Evolutionary conservation across 202 grass and related monocot species (phyloP).

Genomic region (Cymbopogon flexuosus): DNA sequence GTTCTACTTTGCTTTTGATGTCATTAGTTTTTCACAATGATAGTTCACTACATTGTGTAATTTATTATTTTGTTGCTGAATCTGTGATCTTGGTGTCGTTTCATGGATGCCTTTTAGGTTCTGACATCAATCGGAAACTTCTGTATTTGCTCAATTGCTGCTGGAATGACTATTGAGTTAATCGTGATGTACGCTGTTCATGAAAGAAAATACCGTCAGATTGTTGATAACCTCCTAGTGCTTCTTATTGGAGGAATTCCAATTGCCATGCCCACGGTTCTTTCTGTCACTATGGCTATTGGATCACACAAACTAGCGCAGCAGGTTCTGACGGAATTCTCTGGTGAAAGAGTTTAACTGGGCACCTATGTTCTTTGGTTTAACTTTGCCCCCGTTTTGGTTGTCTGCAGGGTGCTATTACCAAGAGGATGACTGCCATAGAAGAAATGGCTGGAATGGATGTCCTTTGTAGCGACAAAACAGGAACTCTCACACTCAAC

Average conservation of each 20-base stretch:
- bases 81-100: slow-evolving; percentile 7
- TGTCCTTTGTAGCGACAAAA: slow-evolving; percentile 75
- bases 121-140: slow-evolving; percentile 71
- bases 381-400: not conserved
- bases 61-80: not conserved
- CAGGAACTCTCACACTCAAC: slow-evolving; percentile 71
- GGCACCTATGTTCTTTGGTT: not conserved
- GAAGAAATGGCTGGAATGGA: slow-evolving; percentile 84
- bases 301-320: slow-evolving; percentile 56
- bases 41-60: slow-evolving; percentile 1
- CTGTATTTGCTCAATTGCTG: slow-evolving; percentile 66
- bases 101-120: slow-evolving; percentile 42
- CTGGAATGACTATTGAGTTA: slow-evolving; percentile 56
- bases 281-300: slow-evolving; percentile 79
- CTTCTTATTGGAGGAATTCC: slow-evolving; percentile 72
- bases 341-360: not conserved
- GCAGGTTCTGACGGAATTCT: slow-evolving; percentile 40
- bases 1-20: not conserved
- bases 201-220: slow-evolving; percentile 31
- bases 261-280: slow-evolving; percentile 69
- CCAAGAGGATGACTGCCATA: slow-evolving; percentile 80
- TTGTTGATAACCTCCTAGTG: slow-evolving; percentile 67
- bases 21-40: not conserved
- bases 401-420: slow-evolving; percentile 58
- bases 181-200: slow-evolving; percentile 52